phyloP scores from a whole-genome alignment of 148 eudicot genomes.

The Diospyros lotus region DNA sequence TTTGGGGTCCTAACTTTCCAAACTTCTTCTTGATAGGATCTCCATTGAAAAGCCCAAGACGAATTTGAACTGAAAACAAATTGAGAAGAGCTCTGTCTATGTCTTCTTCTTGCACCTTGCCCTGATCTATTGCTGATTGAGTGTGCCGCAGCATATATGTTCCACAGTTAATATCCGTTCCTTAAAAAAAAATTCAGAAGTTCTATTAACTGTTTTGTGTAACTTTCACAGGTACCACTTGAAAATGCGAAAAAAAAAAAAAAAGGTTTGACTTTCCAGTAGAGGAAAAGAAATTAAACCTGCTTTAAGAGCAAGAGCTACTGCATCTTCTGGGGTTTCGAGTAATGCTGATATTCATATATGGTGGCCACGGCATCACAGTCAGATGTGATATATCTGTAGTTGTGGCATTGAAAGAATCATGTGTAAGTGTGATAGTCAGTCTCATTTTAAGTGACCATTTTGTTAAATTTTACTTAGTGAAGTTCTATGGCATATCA shows the following conservation, averaged over 20 bases:
- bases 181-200: constrained; percentile 25
- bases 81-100: constrained; percentile 75
- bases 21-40: constrained; percentile 48
- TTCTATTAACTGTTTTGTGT: constrained; percentile 2
- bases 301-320: constrained; percentile 82
- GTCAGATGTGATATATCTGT: constrained; percentile 85
- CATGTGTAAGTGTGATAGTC: constrained; percentile 11
- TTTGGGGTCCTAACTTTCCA: constrained; percentile 53
- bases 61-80: constrained; percentile 67
- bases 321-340: constrained; percentile 75
- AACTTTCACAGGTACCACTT: background rate
- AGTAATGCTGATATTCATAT: constrained; percentile 69
- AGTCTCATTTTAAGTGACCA: constrained; percentile 7
- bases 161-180: constrained; percentile 91
- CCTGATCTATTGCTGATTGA: constrained; percentile 60
- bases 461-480: background rate
- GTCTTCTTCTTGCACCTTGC: constrained; percentile 64
- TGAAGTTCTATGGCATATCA: constrained; percentile 27
- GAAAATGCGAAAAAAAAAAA: constrained; percentile 1
- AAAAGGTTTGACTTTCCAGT: background rate
- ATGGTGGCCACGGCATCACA: constrained; percentile 99
- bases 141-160: constrained; percentile 67
- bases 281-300: constrained; percentile 30
- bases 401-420: constrained; percentile 22
- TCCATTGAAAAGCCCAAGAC: constrained; percentile 83